Percentiles rank a stretch among this genome's conserved stretches.
These are phyloP conservation scores for Aspergillus quadrilineatus DNA, from an alignment of 2,329 filamentous ascomycete species.

Conservation along the genomic window DNA sequence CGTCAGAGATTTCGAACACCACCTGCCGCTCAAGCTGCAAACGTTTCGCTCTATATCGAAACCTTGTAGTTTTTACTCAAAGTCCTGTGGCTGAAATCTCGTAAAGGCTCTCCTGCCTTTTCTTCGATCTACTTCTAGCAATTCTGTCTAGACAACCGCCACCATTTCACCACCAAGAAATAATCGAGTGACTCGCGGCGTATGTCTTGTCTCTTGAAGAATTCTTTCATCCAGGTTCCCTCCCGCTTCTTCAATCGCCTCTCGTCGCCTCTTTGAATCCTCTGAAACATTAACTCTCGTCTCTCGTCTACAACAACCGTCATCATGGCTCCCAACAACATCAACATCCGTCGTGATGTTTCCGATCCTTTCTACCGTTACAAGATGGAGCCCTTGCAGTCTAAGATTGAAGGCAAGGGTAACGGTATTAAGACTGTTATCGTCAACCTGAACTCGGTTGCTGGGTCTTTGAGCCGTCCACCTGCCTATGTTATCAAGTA, in stretches of 20 bases:
- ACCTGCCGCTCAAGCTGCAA: slow-evolving; percentile 92
- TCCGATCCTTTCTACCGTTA: slow-evolving; percentile 99
- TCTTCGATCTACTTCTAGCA: slow-evolving; percentile 26
- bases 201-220: slow-evolving; percentile 59
- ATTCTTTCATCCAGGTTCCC: slow-evolving; percentile 46
- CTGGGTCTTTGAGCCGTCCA: slow-evolving; percentile 85
- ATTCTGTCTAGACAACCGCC: slow-evolving; percentile 36
- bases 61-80: slow-evolving; percentile 85
- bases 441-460: slow-evolving; percentile 93
- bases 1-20: slow-evolving; percentile 90
- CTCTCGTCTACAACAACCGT: slow-evolving; percentile 43
- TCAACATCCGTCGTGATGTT: slow-evolving; percentile 98
- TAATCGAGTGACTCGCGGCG: slow-evolving; percentile 39
- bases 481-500: slow-evolving; percentile 98
- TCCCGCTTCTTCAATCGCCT: slow-evolving; percentile 35
- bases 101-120: slow-evolving; percentile 21
- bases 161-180: slow-evolving; percentile 19
- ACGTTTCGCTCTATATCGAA: slow-evolving; percentile 94
- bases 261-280: slow-evolving; percentile 26
- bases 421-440: slow-evolving; percentile 99
- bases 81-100: slow-evolving; percentile 80
- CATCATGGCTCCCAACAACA: slow-evolving; percentile 76
- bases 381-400: slow-evolving; percentile 99
- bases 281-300: slow-evolving; percentile 27
- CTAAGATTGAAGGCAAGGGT: slow-evolving; percentile 99